Percentiles rank a stretch among this genome's conserved stretches.
Conservation (phyloP, 805 yeast genomes). For the Myxozyma melibiosi region DNA sequence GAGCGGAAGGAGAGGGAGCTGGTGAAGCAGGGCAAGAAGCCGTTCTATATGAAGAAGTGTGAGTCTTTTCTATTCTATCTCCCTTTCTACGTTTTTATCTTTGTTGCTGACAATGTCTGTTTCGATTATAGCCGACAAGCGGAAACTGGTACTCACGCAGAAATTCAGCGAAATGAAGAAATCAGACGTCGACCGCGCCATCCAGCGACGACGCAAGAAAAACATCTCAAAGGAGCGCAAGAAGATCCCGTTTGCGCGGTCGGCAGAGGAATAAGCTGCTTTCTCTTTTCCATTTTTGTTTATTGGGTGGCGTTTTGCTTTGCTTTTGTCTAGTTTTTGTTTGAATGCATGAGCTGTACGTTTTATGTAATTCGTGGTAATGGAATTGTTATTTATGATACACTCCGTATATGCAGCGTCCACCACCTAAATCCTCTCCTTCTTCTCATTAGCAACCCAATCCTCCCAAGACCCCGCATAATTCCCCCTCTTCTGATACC, state of each 20-base stretch:
- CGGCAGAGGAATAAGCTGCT: not conserved
- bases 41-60: conserved; percentile 45
- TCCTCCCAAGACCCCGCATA: conserved; percentile 72
- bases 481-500: conserved; percentile 80
- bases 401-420: too few relatives aligned
- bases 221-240: conserved; percentile 34
- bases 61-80: not conserved
- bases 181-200: conserved; percentile 33
- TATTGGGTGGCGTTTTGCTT: too few relatives aligned
- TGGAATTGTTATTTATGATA: too few relatives aligned
- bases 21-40: conserved; percentile 73
- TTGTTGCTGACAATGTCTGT: not conserved
- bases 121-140: conserved; percentile 31
- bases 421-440: too few relatives aligned
- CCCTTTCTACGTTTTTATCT: too few relatives aligned
- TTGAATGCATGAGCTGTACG: not conserved
- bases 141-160: conserved; percentile 25
- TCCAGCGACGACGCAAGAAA: conserved; percentile 33
- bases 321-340: too few relatives aligned
- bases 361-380: not conserved
- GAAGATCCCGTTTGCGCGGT: conserved; percentile 38
- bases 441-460: conserved; percentile 54
- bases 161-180: conserved; percentile 28
- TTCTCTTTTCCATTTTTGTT: too few relatives aligned
- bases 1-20: conserved; percentile 82